Percentiles rank a stretch among this genome's conserved stretches.
Evolutionary conservation across 176 grass and related monocot species (phyloP).

Genomic region (Oryza meridionalis): DNA sequence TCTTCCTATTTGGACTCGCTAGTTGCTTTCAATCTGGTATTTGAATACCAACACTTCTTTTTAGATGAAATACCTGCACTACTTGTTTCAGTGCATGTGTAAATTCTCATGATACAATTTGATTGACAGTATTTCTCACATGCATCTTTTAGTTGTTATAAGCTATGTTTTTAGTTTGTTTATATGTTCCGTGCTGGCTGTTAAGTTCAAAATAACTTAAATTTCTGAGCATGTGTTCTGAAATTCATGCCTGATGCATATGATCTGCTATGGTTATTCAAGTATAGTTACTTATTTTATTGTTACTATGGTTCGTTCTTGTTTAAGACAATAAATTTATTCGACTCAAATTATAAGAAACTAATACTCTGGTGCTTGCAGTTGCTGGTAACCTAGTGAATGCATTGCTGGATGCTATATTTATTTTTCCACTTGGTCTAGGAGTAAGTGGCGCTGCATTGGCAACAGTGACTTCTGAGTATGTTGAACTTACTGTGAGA

Average conservation of each 20-base stretch:
- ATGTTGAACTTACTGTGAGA: slow-evolving; percentile 52
- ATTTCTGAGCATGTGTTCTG: not conserved
- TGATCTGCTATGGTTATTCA: not conserved
- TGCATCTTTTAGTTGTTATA: not conserved
- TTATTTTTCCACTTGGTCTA: slow-evolving; percentile 87
- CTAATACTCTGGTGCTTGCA: slow-evolving; percentile 30
- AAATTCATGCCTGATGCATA: not conserved
- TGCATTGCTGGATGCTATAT: slow-evolving; percentile 69
- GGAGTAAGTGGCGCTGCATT: slow-evolving; percentile 90
- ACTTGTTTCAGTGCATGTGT: not conserved
- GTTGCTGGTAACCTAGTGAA: slow-evolving; percentile 88
- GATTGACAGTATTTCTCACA: not conserved
- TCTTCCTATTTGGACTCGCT: too few relatives aligned
- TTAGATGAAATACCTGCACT: not conserved
- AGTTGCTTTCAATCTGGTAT: not conserved
- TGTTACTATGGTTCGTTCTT: not conserved
- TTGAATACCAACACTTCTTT: not conserved
- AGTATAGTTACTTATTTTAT: not conserved
- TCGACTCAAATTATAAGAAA: not conserved
- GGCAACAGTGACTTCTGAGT: slow-evolving; percentile 90
- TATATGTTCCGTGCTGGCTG: not conserved
- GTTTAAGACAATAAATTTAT: not conserved
- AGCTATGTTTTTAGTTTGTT: not conserved
- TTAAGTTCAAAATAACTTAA: not conserved
- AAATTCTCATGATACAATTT: not conserved